A percentile compares a stretch with the other conserved stretches of the same genome.
Conservation (phyloP, 305 asterid species). For the Stenogyne calaminthoides region DNA sequence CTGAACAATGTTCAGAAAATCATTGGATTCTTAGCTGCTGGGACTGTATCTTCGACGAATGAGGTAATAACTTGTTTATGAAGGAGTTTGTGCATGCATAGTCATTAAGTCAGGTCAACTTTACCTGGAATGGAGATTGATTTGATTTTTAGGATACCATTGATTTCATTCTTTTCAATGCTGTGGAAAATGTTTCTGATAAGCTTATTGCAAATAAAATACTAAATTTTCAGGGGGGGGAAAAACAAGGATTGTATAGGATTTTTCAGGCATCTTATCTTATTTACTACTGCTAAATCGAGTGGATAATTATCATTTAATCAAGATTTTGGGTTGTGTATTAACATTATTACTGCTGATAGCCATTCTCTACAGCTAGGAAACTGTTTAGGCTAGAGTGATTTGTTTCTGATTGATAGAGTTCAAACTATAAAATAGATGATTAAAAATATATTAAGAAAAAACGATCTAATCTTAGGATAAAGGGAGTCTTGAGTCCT, state of each 20-base stretch:
- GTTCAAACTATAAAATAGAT: neutral
- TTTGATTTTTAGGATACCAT: neutral
- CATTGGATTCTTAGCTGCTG: conserved; percentile 72
- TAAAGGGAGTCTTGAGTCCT: neutral
- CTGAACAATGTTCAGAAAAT: conserved; percentile 88
- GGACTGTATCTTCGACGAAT: conserved; percentile 55
- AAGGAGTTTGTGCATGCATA: neutral
- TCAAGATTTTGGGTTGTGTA: neutral
- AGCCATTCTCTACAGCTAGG: neutral
- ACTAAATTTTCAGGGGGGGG: neutral
- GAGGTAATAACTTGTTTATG: conserved; percentile 51
- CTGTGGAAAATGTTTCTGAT: neutral
- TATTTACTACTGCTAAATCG: neutral
- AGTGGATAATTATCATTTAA: neutral
- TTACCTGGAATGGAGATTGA: neutral
- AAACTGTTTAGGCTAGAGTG: conserved; percentile 6
- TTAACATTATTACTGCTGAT: neutral
- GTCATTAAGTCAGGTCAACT: neutral
- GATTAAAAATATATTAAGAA: neutral
- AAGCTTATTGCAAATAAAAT: neutral
- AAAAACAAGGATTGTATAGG: neutral
- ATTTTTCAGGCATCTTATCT: neutral
- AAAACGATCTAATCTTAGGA: neutral
- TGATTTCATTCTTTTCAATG: neutral
- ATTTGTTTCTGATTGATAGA: neutral